A percentile compares a stretch with the other conserved stretches of the same genome.
Evolutionary conservation across 2,329 filamentous ascomycete species (phyloP).

Genomic region (Helicocarpus griseus): DNA sequence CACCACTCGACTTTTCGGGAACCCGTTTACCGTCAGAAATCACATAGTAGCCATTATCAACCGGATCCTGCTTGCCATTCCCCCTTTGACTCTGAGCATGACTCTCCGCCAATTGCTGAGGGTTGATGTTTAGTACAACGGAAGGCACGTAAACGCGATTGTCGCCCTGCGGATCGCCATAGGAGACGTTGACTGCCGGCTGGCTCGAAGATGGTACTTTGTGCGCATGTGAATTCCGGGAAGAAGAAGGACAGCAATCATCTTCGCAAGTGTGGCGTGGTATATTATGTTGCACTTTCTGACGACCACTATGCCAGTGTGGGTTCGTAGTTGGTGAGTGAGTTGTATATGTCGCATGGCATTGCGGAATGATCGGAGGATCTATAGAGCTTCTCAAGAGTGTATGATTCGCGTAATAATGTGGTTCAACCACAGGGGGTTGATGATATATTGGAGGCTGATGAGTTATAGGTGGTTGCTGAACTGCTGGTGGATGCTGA

Average conservation of each 20-base stretch:
- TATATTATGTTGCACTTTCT: background rate
- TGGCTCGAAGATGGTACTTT: background rate
- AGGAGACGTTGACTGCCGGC: background rate
- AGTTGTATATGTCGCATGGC: too few relatives aligned
- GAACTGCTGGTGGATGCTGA: background rate
- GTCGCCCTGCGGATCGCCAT: background rate
- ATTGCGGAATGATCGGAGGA: background rate
- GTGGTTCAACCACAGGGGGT: background rate
- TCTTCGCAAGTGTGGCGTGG: background rate
- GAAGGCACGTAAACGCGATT: conserved; percentile 5
- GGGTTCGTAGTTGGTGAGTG: background rate
- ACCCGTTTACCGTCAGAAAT: conserved; percentile 12
- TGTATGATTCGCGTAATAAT: background rate
- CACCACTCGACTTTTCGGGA: background rate
- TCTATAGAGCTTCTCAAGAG: background rate
- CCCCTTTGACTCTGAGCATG: background rate
- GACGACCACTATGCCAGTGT: background rate
- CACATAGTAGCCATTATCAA: conserved; percentile 11
- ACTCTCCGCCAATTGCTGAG: background rate
- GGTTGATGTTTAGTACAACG: conserved; percentile 13
- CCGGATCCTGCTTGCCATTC: background rate
- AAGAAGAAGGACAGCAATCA: background rate
- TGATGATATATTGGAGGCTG: too few relatives aligned
- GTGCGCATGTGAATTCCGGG: background rate
- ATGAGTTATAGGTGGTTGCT: too few relatives aligned